Evolutionary conservation across 345 rosid genomes (phyloP).

Genomic region (Citrus inodora): DNA sequence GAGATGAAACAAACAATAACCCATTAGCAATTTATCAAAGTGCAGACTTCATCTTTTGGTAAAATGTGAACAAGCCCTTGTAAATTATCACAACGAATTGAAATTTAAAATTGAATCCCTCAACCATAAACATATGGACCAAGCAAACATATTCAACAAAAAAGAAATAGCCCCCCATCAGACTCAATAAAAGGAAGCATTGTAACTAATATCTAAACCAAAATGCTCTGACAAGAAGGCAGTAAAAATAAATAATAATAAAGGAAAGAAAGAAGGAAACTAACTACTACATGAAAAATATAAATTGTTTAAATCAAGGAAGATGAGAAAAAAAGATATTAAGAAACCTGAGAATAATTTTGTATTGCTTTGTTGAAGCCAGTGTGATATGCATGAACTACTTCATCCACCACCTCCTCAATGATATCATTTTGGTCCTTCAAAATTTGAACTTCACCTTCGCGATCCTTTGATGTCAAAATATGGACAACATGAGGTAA

Average conservation of each 20-base stretch:
- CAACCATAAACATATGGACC: not conserved
- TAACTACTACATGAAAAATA: slow-evolving; percentile 5
- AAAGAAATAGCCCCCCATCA: not conserved
- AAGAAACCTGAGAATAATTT: slow-evolving; percentile 92
- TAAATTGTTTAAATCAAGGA: slow-evolving; percentile 6
- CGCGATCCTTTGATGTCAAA: slow-evolving; percentile 93
- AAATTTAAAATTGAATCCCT: not conserved
- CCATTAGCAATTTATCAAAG: not conserved
- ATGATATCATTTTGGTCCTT: slow-evolving; percentile 91
- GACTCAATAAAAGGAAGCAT: not conserved
- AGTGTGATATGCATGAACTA: slow-evolving; percentile 91
- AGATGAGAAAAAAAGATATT: not conserved
- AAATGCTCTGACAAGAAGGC: not conserved
- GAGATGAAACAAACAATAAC: not conserved
- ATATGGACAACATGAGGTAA: slow-evolving; percentile 96
- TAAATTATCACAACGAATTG: not conserved
- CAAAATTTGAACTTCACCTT: slow-evolving; percentile 63
- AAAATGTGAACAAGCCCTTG: not conserved
- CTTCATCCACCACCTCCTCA: slow-evolving; percentile 99
- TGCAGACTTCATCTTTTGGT: not conserved
- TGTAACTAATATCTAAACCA: slow-evolving; percentile 4
- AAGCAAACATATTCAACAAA: not conserved
- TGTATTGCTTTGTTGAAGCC: slow-evolving; percentile 99
- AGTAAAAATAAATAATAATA: not conserved
- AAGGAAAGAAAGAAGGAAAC: not conserved